Evolutionary conservation across 2,329 filamentous ascomycete species (phyloP), one percentile per base, ranked within the genome.

Genomic region (Cercospora janseana): DNA sequence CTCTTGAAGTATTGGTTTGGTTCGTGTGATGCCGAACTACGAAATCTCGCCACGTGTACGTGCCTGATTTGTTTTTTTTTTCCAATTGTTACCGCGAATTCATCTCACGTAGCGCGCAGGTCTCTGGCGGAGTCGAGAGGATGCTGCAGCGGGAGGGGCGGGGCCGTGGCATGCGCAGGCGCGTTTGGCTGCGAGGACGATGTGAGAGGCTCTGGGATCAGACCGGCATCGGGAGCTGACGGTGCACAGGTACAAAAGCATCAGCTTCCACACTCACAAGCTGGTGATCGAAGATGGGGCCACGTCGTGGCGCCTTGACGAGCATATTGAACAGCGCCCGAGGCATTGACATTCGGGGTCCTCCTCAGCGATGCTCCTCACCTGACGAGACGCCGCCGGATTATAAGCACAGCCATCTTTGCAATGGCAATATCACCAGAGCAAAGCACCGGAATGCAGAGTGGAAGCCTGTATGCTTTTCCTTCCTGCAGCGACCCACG

Each of bases 1-100:
- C 79, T 96, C 64, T 71, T 95, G 64, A 95, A 95, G 69, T 95
- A 96, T 70, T 95, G 91, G 89, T 95, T 94, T 68, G 88, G 89
- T 2, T 76, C 73, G 26, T 84, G 86, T 15, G 82, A 94, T 70
- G 72, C 68, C 34, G 75, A 86, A 44, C 78, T 85, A 55, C 76
- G 81, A 63, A 95, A 95, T 71, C 70, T 96, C 62, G 91, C 91
- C 34, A 95, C 90, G 41, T 76, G 74, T 75, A 42, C 56, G 67
- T 60, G 13, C n/a, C n/a, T n/a, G n/a, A n/a, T n/a, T n/a, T n/a
- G n/a, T n/a, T n/a, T n/a, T n/a, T n/a, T n/a, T 10, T n/a, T 15
- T 3, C 3, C 35, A n/a, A 20, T 8, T n/a, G 7, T 1, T 21
- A 2, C 15, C 23, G 29, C 27, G 18, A 38, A 12, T 7, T 16